Base-by-base conservation (phyloP, 257 asterid genomes). In the Eustoma russellianum region DNA sequence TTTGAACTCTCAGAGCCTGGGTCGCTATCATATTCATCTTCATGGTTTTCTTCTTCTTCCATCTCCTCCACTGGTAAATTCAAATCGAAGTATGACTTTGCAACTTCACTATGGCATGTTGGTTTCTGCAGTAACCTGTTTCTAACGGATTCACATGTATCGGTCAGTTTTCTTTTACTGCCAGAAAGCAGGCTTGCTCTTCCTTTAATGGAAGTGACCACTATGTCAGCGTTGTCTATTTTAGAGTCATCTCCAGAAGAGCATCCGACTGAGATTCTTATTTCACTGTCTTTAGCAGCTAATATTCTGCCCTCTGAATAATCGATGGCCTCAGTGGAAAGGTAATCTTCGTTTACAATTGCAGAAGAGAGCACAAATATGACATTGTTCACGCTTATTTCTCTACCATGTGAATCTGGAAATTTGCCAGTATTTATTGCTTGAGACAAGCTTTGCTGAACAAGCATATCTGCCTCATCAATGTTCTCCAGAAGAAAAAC, bases 391-490 rank as follows among this genome's bases (percentile, higher is more conserved):
- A 85, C 55, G 58, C 68, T 67, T 48, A 83, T 73, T 70, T 77
- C 90, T 69, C 89, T 72, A 50, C 94, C 85, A 5, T 59, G 77
- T 18, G 93, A 82, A 75, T 91, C 77, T 17, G 72, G 80, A 59
- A 91, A 84, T 56, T 76, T 91, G 41, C 95, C 94, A 13, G 85
- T 85, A 70, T 71, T 87, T 45, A 85, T 58, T 34, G 97, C 86
- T 63, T 53, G 94, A 30, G 60, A 72, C 71, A 91, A 76, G 60
- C 88, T 87, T 55, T 53, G 63, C 67, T 61, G 88, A 41, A 87
- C 82, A 66, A 74, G 70, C 63, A 72, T 55, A 78, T 91, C 97
- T 7, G 98, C 89, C 68, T 74, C 74, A n/a, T 87, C 95, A 12
- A 87, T 74, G 63, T 84, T 81, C 68, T 87, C 94, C 46, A 87